Percentiles rank a stretch among this genome's conserved stretches.
phyloP scores from a whole-genome alignment of 2,329 filamentous ascomycete species.

The Fusarium sp. region DNA sequence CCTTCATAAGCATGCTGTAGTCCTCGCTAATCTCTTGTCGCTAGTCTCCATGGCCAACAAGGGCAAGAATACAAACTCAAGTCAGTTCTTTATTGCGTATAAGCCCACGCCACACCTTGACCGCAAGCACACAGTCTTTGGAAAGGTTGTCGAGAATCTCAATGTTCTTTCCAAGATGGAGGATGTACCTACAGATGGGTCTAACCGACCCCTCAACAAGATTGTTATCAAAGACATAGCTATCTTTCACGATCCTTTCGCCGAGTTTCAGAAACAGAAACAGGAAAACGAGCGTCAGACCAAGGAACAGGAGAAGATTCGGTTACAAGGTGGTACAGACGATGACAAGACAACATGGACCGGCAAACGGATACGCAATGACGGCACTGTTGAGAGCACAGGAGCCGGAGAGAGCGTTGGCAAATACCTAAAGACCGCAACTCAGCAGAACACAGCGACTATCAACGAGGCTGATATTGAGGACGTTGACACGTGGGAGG shows the following conservation, averaged over 20 bases:
- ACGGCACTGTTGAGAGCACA: constrained; percentile 64
- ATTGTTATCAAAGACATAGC: constrained; percentile 84
- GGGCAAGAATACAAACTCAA: constrained; percentile 96
- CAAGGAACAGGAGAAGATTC: constrained; percentile 68
- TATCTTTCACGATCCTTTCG: constrained; percentile 93
- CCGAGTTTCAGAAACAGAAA: constrained; percentile 85
- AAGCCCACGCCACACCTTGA: constrained; percentile 86
- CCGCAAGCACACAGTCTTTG: constrained; percentile 97
- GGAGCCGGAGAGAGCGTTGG: constrained; percentile 65
- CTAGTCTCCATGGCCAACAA: constrained; percentile 92
- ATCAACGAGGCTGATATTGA: constrained; percentile 70
- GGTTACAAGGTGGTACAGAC: constrained; percentile 75
- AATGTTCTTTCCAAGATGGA: constrained; percentile 81
- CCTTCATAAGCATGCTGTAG: neutral
- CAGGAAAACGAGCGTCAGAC: constrained; percentile 68
- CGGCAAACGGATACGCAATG: constrained; percentile 82
- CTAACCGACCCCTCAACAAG: constrained; percentile 77
- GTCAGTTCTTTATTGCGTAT: constrained; percentile 95
- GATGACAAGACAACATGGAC: constrained; percentile 96
- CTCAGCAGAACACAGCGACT: constrained; percentile 38
- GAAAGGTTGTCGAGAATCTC: constrained; percentile 79
- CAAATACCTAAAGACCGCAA: constrained; percentile 80
- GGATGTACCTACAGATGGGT: constrained; percentile 76
- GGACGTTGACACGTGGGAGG: constrained; percentile 71
- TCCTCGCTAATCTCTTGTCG: neutral